Percentiles rank a stretch among this genome's conserved stretches.
Evolutionary conservation across 768 basidiomycete species (phyloP).

Genomic region (Termitomyces sp.): DNA sequence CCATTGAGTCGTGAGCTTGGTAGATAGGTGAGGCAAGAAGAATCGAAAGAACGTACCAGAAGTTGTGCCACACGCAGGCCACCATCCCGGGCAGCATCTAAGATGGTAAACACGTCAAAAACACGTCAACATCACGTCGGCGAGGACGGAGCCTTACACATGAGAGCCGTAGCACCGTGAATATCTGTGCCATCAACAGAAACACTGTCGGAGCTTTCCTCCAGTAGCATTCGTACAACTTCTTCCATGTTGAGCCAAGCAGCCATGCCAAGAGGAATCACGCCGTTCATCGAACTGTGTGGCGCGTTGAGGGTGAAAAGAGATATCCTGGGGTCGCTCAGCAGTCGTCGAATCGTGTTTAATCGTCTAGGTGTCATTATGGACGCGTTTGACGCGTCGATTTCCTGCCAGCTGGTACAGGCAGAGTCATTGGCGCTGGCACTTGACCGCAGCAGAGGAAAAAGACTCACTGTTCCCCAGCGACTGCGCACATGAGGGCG

Average conservation of each 20-base stretch:
- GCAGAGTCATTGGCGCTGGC: conserved; percentile 1
- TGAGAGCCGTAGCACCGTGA: conserved; percentile 73
- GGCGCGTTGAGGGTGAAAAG: conserved; percentile 73
- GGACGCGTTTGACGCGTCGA: conserved; percentile 68
- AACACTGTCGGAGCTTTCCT: conserved; percentile 53
- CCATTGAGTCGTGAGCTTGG: conserved; percentile 1
- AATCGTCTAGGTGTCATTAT: conserved; percentile 55
- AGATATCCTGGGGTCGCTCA: conserved; percentile 52
- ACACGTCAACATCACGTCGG: conserved; percentile 13
- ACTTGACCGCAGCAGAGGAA: conserved; percentile 3
- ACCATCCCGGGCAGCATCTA: conserved; percentile 77
- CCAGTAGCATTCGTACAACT: conserved; percentile 58
- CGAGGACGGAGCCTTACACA: conserved; percentile 54
- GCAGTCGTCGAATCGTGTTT: conserved; percentile 47
- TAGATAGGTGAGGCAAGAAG: background rate
- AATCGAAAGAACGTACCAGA: conserved; percentile 40
- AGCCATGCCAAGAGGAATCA: conserved; percentile 73
- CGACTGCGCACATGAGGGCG: conserved; percentile 61
- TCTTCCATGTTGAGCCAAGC: conserved; percentile 68
- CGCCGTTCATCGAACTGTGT: conserved; percentile 61
- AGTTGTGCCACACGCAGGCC: conserved; percentile 58
- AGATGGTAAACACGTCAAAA: conserved; percentile 8
- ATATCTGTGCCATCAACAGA: conserved; percentile 71
- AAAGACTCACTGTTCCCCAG: conserved; percentile 58
- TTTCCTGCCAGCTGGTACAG: conserved; percentile 52